Conservation (phyloP, 169 alveolate species). For the Plasmodium knowlesi region DNA sequence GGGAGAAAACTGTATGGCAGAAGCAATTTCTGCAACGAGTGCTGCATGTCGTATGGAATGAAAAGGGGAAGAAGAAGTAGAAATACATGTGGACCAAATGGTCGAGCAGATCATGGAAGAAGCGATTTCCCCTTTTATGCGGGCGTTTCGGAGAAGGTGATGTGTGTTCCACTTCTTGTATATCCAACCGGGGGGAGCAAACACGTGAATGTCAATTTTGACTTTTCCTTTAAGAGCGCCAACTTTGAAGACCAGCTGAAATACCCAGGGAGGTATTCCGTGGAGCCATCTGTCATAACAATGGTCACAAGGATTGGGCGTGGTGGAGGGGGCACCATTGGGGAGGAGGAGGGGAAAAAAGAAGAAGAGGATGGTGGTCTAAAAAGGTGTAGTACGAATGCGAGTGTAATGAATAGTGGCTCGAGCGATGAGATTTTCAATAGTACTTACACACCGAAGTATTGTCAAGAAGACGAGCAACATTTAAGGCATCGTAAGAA, state of each 20-base stretch:
- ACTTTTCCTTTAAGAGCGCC: slow-evolving; percentile 27
- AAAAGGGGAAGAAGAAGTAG: neutral
- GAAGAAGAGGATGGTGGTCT: neutral
- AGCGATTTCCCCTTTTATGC: slow-evolving; percentile 23
- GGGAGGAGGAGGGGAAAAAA: neutral
- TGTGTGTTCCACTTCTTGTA: slow-evolving; percentile 57
- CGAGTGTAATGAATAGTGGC: too few relatives aligned
- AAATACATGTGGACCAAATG: neutral
- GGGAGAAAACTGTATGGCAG: slow-evolving; percentile 14
- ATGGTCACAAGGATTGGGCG: slow-evolving; percentile 23
- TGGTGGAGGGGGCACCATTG: neutral
- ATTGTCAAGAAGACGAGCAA: neutral
- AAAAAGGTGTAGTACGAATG: neutral
- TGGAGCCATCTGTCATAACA: slow-evolving; percentile 37
- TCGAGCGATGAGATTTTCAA: neutral
- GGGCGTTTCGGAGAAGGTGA: slow-evolving; percentile 9
- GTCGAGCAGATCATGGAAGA: neutral
- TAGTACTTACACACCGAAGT: neutral
- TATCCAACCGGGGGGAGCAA: slow-evolving; percentile 8
- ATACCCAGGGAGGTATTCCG: neutral
- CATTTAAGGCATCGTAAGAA: neutral
- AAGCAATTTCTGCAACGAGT: slow-evolving; percentile 49
- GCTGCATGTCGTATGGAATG: slow-evolving; percentile 37
- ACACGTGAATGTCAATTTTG: slow-evolving; percentile 25
- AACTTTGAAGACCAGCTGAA: slow-evolving; percentile 9